Evolutionary conservation across 345 rosid genomes (phyloP).

Genomic region (Litchi chinensis): DNA sequence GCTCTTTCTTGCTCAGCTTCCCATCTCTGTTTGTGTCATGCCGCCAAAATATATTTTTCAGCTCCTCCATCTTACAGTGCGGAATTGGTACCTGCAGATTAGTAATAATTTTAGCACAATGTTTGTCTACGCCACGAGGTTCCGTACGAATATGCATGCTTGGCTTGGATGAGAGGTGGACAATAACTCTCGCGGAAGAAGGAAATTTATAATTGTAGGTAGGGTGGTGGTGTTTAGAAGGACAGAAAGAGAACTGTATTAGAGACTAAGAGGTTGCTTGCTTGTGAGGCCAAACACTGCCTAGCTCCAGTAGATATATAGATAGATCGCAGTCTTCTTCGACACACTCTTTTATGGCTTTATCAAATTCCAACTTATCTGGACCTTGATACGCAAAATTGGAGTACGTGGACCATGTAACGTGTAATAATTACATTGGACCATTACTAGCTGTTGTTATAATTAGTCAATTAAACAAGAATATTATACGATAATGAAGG

Average conservation of each 20-base stretch:
- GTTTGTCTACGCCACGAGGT: background rate
- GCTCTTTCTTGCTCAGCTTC: slow-evolving; percentile 18
- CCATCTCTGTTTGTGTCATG: slow-evolving; percentile 23
- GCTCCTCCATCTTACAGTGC: background rate
- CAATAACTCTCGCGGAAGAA: no score
- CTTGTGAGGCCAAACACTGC: background rate
- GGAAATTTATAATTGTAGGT: background rate
- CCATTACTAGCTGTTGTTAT: no score
- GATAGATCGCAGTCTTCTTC: background rate
- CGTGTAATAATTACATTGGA: no score
- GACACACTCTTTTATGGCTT: background rate
- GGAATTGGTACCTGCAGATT: background rate
- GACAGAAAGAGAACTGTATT: background rate
- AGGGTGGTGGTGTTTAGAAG: background rate
- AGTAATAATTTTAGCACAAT: background rate
- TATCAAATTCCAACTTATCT: background rate
- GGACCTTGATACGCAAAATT: background rate
- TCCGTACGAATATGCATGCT: no score
- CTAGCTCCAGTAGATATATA: background rate
- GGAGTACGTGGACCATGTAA: background rate
- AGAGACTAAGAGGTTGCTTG: background rate
- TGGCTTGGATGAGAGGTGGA: no score
- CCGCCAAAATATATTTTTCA: slow-evolving; percentile 1
- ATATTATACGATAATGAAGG: no score
- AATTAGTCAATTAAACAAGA: no score